Evolutionary conservation across 768 basidiomycete species (phyloP).

Genomic region (Serpula lacrymans): DNA sequence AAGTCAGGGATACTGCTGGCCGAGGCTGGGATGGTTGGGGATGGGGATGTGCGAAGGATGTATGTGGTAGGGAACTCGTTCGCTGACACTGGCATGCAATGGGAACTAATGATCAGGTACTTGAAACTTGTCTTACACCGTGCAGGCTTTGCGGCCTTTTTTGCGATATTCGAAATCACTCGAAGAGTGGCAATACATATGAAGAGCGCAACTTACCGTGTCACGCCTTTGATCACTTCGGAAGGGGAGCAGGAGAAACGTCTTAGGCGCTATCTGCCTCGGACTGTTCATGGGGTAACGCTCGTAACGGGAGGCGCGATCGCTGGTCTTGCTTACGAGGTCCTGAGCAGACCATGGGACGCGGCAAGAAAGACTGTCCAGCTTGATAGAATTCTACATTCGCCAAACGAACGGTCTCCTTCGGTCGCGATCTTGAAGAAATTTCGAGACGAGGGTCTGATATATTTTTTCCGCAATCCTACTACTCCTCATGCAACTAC

Average conservation of each 20-base stretch:
- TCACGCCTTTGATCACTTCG: constrained; percentile 14
- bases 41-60: constrained; percentile 76
- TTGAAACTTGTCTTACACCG: constrained; percentile 4
- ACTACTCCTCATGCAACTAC: constrained; percentile 14
- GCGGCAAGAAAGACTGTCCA: constrained; percentile 53
- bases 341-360: constrained; percentile 68
- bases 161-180: constrained; percentile 76
- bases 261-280: constrained; percentile 39
- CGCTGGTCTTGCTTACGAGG: constrained; percentile 75
- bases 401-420: constrained; percentile 13
- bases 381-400: constrained; percentile 25
- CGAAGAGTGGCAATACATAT: constrained; percentile 49
- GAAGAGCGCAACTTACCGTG: constrained; percentile 26
- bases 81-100: no score
- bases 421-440: constrained; percentile 29
- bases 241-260: constrained; percentile 13
- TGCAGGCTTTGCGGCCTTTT: constrained; percentile 76
- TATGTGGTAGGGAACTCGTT: constrained; percentile 47
- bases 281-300: constrained; percentile 55
- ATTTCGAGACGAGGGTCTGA: constrained; percentile 48
- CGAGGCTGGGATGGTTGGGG: constrained; percentile 79
- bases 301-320: constrained; percentile 70
- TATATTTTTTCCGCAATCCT: constrained; percentile 49
- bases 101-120: not conserved
- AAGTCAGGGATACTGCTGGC: constrained; percentile 75